Base-by-base conservation (phyloP, 805 yeast genomes). In the Danielozyma ontarioensis region DNA sequence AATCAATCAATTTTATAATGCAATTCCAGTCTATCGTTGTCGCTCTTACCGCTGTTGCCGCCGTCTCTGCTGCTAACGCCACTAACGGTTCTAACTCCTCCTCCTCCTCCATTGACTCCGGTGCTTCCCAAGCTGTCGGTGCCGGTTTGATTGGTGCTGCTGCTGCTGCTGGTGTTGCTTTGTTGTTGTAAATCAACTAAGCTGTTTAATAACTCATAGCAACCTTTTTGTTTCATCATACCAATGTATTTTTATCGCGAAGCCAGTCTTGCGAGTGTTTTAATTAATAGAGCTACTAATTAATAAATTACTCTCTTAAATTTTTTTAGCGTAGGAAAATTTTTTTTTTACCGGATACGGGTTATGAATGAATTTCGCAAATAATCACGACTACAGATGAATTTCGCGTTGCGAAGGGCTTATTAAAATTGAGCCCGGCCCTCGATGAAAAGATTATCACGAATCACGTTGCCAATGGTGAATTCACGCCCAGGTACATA, bases 71-170 rank as follows among this genome's bases (percentile, higher is more conserved):
- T 51, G 77, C 77, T 44, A 65, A 64, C 64, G 52, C 56, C 46
- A 37, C 76, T 45, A 64, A 67, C 59, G 57, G 55, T 41, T 64
- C 82, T 35, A 37, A 49, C 32, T 11, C 39, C 25, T 30, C 50
- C 34, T 50, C 62, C 52, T 53, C 65, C 36, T 57, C 75, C 37
- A 29, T 50, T 22, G 50, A 58, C 51, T 23, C 36, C 57, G 66
- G 70, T 50, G 76, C 73, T 51, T 80, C 74, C 52, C 69, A 67
- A 62, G 72, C 74, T 44, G 68, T 73, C 57, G 78, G 80, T 66
- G 83, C 86, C 57, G 80, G 83, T 68, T 76, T 78, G 57, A 67
- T 80, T 53, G 89, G 87, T 75, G 88, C 84, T 53, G 85, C 80
- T 59, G 84, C 83, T 50, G 89, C 88, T 48, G 89, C 88, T 55